These are phyloP conservation scores for Lentinula novae-zelandiae DNA, from an alignment of 1,284 basidiomycete species.

Conservation along the genomic window DNA sequence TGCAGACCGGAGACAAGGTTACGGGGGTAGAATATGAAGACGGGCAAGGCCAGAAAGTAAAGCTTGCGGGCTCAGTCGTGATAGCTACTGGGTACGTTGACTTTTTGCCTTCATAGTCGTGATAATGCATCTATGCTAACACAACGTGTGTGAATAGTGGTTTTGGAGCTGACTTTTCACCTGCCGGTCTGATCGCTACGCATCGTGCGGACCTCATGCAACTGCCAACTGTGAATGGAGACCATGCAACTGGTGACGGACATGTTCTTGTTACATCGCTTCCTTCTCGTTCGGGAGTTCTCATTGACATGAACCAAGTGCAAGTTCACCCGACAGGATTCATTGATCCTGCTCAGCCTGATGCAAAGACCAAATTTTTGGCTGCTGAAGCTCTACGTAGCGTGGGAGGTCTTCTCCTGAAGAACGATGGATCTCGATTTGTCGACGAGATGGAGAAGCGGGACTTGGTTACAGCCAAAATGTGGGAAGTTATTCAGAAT, in stretches of 20 bases:
- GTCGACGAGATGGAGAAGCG: slow-evolving; percentile 85
- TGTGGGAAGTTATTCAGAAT: slow-evolving; percentile 56
- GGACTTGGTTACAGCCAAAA: slow-evolving; percentile 77
- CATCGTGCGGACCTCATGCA: slow-evolving; percentile 77
- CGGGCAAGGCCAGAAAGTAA: slow-evolving; percentile 62
- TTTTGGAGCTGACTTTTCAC: slow-evolving; percentile 82
- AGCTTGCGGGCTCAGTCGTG: slow-evolving; percentile 68
- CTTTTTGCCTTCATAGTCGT: neutral
- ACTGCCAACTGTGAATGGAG: slow-evolving; percentile 81
- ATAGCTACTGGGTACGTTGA: slow-evolving; percentile 60
- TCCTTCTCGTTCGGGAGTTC: slow-evolving; percentile 62
- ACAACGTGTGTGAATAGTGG: slow-evolving; percentile 38
- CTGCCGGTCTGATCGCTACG: slow-evolving; percentile 66
- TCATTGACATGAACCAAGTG: slow-evolving; percentile 83
- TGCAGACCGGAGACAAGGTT: slow-evolving; percentile 61
- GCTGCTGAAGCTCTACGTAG: slow-evolving; percentile 87
- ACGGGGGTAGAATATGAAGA: slow-evolving; percentile 75
- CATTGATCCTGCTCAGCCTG: slow-evolving; percentile 81
- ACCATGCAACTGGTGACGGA: slow-evolving; percentile 83
- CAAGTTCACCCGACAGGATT: slow-evolving; percentile 87
- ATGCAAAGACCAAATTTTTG: slow-evolving; percentile 79
- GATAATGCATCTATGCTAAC: neutral
- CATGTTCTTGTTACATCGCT: slow-evolving; percentile 62
- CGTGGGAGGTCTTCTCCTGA: slow-evolving; percentile 79
- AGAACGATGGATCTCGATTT: slow-evolving; percentile 77